phyloP scores from a whole-genome alignment of 139 green algal species.

The Auxenochlorella protothecoides region DNA sequence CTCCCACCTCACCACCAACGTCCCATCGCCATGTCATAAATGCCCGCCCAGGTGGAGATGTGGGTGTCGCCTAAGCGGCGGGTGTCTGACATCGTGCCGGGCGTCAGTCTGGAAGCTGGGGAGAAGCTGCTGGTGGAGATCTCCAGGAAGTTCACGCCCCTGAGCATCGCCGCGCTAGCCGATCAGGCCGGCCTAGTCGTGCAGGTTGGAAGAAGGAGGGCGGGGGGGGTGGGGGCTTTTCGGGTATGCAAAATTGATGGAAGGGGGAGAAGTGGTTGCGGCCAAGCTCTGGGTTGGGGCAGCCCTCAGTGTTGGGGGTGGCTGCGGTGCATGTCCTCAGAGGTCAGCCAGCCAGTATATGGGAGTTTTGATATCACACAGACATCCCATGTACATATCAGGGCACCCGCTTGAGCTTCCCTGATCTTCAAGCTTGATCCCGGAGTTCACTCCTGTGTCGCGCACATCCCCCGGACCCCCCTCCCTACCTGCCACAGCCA shows the following conservation, averaged over 20 bases:
- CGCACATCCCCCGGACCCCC: too few species aligned
- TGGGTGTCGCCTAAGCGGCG: slow-evolving; percentile 10
- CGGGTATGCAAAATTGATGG: background rate
- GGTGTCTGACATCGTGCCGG: slow-evolving; percentile 6
- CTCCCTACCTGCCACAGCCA: too few species aligned
- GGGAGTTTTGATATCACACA: too few species aligned
- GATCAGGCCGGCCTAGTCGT: slow-evolving; percentile 14
- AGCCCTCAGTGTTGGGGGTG: too few species aligned
- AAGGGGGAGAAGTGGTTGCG: background rate
- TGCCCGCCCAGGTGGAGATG: slow-evolving; percentile 34
- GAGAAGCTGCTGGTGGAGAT: slow-evolving; percentile 54
- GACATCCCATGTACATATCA: too few species aligned
- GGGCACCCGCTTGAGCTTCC: too few species aligned
- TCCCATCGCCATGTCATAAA: background rate
- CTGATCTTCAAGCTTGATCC: too few species aligned
- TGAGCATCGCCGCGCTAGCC: slow-evolving; percentile 1
- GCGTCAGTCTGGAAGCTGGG: slow-evolving; percentile 14
- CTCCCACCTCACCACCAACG: background rate
- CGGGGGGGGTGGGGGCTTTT: too few species aligned
- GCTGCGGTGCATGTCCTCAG: too few species aligned
- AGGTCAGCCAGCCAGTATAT: too few species aligned
- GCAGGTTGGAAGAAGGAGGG: slow-evolving; percentile 16
- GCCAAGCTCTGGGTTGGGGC: too few species aligned
- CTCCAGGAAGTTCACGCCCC: slow-evolving; percentile 44
- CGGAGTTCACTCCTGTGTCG: too few species aligned